Base-by-base conservation (phyloP, 352 stramenopile genomes). In the Globisporangium iwayamae region DNA sequence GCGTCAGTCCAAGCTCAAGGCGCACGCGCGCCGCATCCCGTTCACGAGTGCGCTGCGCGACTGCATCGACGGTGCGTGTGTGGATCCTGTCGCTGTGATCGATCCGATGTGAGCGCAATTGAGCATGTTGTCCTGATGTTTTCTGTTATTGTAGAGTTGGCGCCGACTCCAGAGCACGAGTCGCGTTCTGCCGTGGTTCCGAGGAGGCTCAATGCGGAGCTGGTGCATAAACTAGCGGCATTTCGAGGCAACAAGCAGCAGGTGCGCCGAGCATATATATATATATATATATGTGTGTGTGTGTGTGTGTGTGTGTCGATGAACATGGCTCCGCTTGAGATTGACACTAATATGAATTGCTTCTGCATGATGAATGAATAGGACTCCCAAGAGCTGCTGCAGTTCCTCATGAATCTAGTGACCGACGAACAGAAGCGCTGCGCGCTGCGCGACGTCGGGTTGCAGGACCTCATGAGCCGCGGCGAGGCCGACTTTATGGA, bases 331-430 rank as follows among this genome's bases (percentile, higher is more conserved):
- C 32, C 32, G 4, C 10, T 61, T 14, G 13, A 22, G 10, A 3
- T 43, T 28, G 25, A 28, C 25, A 28, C 25, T 28, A 28, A 28
- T 3, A 28, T 58, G 5, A 43, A 20, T 22, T 59, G 16, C 3
- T 10, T 54, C 2, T 43, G 8, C 9, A 20, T 39, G 46, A 30
- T 0, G 5, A 4, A 2, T 25, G 9, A 34, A 25, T 54, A 93
- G 76, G 87, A 96, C 60, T 87, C 87, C 36, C 85, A 96, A 66
- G 87, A 96, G 66, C 70, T 96, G 25, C 69, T 96, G 52, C 87
- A 94, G 71, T 91, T 91, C 60, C 71, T 94, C n/a, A 83, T 96
- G 66, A 89, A 90, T 57, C 60, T 92, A 13, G 79, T 96, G n/a
- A 74, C 77, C 36, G 74, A 79, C 45, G 83, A 92, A 34, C 83